phyloP scores from a whole-genome alignment of 2,329 filamentous ascomycete genomes.

The Albifimbria verrucaria region DNA sequence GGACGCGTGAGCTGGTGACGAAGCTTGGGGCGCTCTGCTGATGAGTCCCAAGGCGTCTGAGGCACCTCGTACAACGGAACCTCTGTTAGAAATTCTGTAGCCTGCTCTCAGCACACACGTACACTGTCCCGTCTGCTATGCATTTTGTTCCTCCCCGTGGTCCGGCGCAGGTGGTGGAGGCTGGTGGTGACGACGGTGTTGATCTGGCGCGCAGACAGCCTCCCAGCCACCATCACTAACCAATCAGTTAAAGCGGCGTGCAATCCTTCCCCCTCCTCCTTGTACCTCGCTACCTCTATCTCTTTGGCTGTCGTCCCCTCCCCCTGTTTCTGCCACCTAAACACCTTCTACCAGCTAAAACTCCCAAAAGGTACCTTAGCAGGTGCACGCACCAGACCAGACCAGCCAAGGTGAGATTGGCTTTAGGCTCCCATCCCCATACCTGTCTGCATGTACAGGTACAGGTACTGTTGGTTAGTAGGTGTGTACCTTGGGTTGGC shows the following conservation, averaged over 20 bases:
- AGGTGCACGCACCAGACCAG: neutral
- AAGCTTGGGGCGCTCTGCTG: neutral
- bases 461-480: neutral
- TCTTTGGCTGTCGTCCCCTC: too few species aligned
- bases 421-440: too few species aligned
- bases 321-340: constrained; percentile 12
- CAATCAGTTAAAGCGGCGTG: constrained; percentile 33
- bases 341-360: neutral
- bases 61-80: neutral
- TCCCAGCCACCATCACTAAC: constrained; percentile 28
- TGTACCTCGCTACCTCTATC: too few species aligned
- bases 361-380: neutral
- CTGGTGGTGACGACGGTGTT: constrained; percentile 19
- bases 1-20: neutral
- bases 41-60: neutral
- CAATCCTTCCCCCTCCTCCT: constrained; percentile 15
- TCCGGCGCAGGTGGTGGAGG: constrained; percentile 10
- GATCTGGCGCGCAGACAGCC: constrained; percentile 3
- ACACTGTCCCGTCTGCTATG: too few species aligned
- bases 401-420: neutral
- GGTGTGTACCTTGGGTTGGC: neutral
- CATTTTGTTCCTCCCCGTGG: constrained; percentile 12
- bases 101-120: neutral
- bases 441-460: too few species aligned
- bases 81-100: neutral